phyloP scores from a whole-genome alignment of 225 moss, liverwort and hornwort species.

The Marchantia polymorpha region DNA sequence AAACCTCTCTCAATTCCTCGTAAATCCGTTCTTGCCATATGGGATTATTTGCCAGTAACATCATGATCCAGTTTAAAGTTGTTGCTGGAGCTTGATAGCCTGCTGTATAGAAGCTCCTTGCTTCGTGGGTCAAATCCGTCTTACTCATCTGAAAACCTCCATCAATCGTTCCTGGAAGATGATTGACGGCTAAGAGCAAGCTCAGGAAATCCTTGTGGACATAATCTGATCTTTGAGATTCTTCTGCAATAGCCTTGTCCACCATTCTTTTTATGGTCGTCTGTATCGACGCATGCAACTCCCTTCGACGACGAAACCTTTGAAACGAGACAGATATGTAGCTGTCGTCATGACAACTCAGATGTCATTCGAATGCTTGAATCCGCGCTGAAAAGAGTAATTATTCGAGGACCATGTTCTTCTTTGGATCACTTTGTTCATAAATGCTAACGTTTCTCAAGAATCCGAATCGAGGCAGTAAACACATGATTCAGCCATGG shows the following conservation, averaged over 20 bases:
- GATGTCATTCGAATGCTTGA: no score
- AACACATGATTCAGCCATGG: no score
- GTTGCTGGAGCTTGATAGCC: conserved; percentile 25
- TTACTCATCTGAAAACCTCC: conserved; percentile 4
- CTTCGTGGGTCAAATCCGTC: conserved; percentile 16
- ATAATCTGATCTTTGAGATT: neutral
- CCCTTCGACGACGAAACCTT: neutral
- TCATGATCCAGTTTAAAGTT: conserved; percentile 14
- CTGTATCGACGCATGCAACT: conserved; percentile 8
- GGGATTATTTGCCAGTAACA: conserved; percentile 19
- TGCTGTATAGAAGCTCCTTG: conserved; percentile 21
- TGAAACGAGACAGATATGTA: neutral
- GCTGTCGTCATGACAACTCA: conserved; percentile 1
- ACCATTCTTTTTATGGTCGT: conserved; percentile 4
- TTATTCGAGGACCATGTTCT: no score
- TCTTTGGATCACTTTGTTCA: no score
- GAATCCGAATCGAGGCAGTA: no score
- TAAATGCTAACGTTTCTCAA: no score
- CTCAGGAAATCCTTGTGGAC: conserved; percentile 22
- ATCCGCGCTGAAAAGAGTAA: no score
- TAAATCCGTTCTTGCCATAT: conserved; percentile 27
- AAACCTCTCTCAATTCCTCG: conserved; percentile 18
- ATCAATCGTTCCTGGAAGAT: conserved; percentile 7
- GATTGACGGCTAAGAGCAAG: conserved; percentile 20
- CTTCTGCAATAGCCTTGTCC: conserved; percentile 8